Evolutionary conservation across 2,329 filamentous ascomycete genomes (phyloP), one percentile per base, ranked within the genome.

Genomic region (Epichloe sylvatica): DNA sequence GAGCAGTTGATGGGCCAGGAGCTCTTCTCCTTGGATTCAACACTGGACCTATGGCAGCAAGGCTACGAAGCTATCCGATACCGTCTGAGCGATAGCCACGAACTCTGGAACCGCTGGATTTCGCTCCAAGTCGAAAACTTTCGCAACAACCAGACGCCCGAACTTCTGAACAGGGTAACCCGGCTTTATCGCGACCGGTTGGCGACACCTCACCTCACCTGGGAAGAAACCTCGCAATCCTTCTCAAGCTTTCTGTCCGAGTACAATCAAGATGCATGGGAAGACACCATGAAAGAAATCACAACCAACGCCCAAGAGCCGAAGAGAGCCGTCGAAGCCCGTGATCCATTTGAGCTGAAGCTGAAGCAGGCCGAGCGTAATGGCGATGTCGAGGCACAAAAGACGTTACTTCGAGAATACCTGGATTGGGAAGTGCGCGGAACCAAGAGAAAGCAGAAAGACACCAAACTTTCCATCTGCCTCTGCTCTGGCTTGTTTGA

Each of bases 401-500:
- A 72, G 57, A 56, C 64, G 19, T 63, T 67, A 41, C 71, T 82
- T 67, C 67, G 64, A 4, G 78, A 84, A 49, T 98, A 98, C 59
- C 71, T 97, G 17, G 81, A 86, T 49, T 96, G 87, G 85, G 92
- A 98, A 70, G 76, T 83, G 59, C 71, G 67, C 17, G 78, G 81
- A 60, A 73, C 72, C 54, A 75, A 75, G 56, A 59, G 59, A 38
- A 80, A 73, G 46, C 70, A 70, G 40, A 70, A 71, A 46, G 66
- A 69, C 45, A 62, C 66, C 11, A 65, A 69, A 23, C 64, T 70
- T 17, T 65, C 72, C 33, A 62, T 76, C 35, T 69, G 73, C 46
- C 69, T 83, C 4, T 79, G 76, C 57, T 66, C 77, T 33, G 77
- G 75, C n/a, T 72, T 96, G 1, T 95, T 86, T 61, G 81, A 88